These are phyloP conservation scores for Xylariaceae sp. DNA, from an alignment of 2,329 filamentous ascomycete species.

Conservation along the genomic window DNA sequence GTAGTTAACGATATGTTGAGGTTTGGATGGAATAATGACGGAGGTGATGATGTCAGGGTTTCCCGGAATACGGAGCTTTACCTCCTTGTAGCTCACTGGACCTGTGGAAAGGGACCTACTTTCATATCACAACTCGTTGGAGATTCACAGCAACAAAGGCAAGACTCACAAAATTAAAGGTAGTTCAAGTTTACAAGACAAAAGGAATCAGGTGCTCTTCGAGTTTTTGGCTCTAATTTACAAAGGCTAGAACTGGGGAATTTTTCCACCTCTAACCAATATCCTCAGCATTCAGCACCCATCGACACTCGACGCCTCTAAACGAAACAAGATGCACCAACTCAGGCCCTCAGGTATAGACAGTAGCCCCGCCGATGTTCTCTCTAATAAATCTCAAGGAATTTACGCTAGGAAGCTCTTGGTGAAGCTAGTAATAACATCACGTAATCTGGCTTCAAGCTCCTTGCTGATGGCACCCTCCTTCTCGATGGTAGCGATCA, in stretches of 20 bases:
- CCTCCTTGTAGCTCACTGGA: not conserved
- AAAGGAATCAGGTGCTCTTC: constrained; percentile 68
- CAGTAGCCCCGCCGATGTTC: constrained; percentile 47
- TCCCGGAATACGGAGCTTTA: constrained; percentile 13
- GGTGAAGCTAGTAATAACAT: constrained; percentile 80
- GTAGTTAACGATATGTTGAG: not conserved
- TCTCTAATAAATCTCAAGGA: constrained; percentile 41
- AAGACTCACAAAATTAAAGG: constrained; percentile 13
- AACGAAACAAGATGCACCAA: constrained; percentile 53
- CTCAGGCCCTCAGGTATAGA: constrained; percentile 52
- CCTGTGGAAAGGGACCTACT: no score
- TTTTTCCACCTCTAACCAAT: constrained; percentile 51
- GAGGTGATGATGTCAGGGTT: constrained; percentile 20
- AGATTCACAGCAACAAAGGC: not conserved
- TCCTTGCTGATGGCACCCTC: constrained; percentile 97
- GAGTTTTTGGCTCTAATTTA: constrained; percentile 68
- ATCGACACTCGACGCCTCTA: constrained; percentile 54
- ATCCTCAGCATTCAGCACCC: constrained; percentile 57
- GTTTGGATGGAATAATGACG: not conserved
- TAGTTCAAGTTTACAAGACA: constrained; percentile 46
- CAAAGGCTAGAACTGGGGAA: constrained; percentile 59
- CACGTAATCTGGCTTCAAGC: constrained; percentile 80
- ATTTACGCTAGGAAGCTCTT: constrained; percentile 81
- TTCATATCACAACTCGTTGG: no score
- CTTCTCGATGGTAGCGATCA: constrained; percentile 88